Conservation (phyloP, 345 rosid genomes). For the Erucastrum elatum region DNA sequence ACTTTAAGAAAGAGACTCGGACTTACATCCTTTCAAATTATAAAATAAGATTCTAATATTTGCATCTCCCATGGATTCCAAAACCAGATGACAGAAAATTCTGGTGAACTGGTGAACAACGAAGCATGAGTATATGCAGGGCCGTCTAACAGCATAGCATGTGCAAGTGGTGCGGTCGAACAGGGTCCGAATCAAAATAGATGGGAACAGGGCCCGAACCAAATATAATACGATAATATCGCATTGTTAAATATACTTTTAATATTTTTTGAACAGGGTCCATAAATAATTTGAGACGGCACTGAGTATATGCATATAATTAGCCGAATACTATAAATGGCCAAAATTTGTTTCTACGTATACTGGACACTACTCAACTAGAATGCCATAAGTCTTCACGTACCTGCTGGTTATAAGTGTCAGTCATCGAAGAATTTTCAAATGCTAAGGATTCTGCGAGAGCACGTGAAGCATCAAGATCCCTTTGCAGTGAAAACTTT, state of each 20-base stretch:
- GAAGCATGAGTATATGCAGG: conserved; percentile 6
- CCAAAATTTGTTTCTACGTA: conserved; percentile 11
- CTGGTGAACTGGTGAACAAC: conserved; percentile 8
- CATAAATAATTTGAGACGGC: too few species aligned
- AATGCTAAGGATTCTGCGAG: conserved; percentile 94
- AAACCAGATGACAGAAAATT: conserved; percentile 19
- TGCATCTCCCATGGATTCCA: conserved; percentile 17
- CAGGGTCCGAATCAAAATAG: too few species aligned
- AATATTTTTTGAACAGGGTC: too few species aligned
- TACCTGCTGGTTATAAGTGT: conserved; percentile 95
- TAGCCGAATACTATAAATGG: background rate
- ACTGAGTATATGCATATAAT: background rate
- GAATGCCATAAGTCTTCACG: conserved; percentile 14
- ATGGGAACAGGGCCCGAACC: too few species aligned
- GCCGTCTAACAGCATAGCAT: too few species aligned
- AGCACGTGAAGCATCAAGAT: conserved; percentile 90
- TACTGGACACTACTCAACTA: conserved; percentile 6
- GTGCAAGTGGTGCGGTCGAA: too few species aligned
- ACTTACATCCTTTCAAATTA: conserved; percentile 5
- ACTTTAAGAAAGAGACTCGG: background rate
- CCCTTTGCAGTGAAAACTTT: conserved; percentile 92
- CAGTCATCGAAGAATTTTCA: conserved; percentile 92
- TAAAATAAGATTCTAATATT: conserved; percentile 11
- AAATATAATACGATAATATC: too few species aligned
- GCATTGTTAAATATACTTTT: too few species aligned